phyloP scores from a whole-genome alignment of 805 yeast species.

The Wickerhamomyces rabaulensis region DNA sequence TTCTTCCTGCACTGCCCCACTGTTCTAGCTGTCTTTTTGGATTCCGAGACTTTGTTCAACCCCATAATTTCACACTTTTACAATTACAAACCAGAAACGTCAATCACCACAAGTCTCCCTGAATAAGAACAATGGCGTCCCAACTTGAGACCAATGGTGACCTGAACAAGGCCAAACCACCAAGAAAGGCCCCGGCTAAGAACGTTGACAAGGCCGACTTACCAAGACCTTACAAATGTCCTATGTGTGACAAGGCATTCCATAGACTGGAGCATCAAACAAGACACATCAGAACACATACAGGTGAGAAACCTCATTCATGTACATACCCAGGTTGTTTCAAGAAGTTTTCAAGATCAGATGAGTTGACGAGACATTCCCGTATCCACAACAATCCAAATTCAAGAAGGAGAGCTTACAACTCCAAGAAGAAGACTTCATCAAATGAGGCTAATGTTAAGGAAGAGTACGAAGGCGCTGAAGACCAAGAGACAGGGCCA shows the following conservation, averaged over 20 bases:
- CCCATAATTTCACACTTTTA: no score
- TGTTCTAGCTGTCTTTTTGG: no score
- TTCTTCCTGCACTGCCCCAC: no score
- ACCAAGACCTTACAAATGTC: constrained; percentile 65
- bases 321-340: constrained; percentile 68
- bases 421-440: constrained; percentile 28
- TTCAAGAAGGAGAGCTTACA: constrained; percentile 53
- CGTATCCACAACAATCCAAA: constrained; percentile 71
- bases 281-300: constrained; percentile 73
- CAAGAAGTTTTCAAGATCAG: constrained; percentile 64
- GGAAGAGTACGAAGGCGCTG: not conserved
- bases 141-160: not conserved
- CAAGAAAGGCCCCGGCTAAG: not conserved
- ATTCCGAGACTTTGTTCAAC: no score
- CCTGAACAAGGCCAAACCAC: not conserved
- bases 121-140: not conserved
- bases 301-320: constrained; percentile 79
- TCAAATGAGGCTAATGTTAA: not conserved
- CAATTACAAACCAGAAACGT: no score
- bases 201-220: constrained; percentile 18
- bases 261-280: constrained; percentile 76
- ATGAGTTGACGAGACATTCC: constrained; percentile 68
- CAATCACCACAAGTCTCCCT: no score
- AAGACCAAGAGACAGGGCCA: not conserved
- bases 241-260: constrained; percentile 69